phyloP scores from a whole-genome alignment of 2,329 filamentous ascomycete species.

The Trichoderma sp. region DNA sequence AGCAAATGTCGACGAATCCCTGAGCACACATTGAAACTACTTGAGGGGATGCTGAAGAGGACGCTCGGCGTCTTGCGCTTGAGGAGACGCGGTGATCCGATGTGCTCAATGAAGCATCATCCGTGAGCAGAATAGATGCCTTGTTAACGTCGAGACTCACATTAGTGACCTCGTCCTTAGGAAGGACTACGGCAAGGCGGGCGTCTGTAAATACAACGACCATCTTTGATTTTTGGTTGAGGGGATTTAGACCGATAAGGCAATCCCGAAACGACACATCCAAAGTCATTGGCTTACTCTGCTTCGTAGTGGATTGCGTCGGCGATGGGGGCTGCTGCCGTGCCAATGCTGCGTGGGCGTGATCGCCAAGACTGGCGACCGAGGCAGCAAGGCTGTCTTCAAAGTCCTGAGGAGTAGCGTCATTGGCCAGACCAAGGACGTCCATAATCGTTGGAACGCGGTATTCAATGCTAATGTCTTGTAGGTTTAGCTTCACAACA shows the following conservation, averaged over 20 bases:
- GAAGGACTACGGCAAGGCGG: constrained; percentile 67
- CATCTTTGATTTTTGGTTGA: constrained; percentile 72
- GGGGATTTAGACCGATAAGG: constrained; percentile 80
- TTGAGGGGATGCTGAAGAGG: constrained; percentile 48
- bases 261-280: constrained; percentile 81
- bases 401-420: constrained; percentile 70
- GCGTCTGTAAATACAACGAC: constrained; percentile 78
- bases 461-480: constrained; percentile 85
- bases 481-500: constrained; percentile 81
- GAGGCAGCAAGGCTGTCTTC: constrained; percentile 76
- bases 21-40: constrained; percentile 59
- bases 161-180: constrained; percentile 64
- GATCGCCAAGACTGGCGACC: constrained; percentile 72
- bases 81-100: constrained; percentile 24
- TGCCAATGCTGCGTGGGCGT: constrained; percentile 53
- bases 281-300: constrained; percentile 62
- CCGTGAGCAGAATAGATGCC: constrained; percentile 79
- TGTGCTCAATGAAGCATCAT: constrained; percentile 57
- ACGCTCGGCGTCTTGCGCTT: constrained; percentile 30
- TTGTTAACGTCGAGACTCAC: constrained; percentile 72
- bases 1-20: constrained; percentile 85
- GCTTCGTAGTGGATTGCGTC: constrained; percentile 30
- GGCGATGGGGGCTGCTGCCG: constrained; percentile 23
- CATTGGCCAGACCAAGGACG: constrained; percentile 68
- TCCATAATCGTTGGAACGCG: constrained; percentile 81